A percentile compares a stretch with the other conserved stretches of the same genome.
phyloP scores from a whole-genome alignment of 306 rosid species.

The Chamaecrista fasciculata region DNA sequence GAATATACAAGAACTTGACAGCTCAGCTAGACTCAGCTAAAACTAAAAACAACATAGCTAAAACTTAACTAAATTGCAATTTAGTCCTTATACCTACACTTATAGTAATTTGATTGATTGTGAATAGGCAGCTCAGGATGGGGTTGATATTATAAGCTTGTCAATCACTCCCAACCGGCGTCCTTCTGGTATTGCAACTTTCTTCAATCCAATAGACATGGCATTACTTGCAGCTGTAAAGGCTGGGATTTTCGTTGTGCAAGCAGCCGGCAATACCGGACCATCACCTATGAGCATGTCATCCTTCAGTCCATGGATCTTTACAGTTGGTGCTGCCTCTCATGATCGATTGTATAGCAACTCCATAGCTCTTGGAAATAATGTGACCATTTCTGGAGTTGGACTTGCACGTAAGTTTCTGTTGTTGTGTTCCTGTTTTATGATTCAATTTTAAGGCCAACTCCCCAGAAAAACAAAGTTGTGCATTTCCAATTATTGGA shows the following conservation, averaged over 20 bases:
- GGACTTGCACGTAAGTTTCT: conserved; percentile 86
- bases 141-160: conserved; percentile 85
- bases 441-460: conserved; percentile 6
- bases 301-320: conserved; percentile 98
- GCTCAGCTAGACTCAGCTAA: too few species aligned
- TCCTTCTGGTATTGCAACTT: conserved; percentile 95
- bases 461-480: not conserved
- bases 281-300: conserved; percentile 93
- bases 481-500: not conserved
- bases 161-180: conserved; percentile 96
- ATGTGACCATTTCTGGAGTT: conserved; percentile 68
- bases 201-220: conserved; percentile 98
- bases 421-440: conserved; percentile 6
- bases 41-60: too few species aligned
- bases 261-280: conserved; percentile 98
- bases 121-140: conserved; percentile 92
- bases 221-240: conserved; percentile 88
- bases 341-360: conserved; percentile 83
- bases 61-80: too few species aligned
- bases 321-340: conserved; percentile 85
- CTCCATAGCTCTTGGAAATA: conserved; percentile 86
- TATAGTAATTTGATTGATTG: conserved; percentile 10
- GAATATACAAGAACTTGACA: too few species aligned
- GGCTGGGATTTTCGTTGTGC: conserved; percentile 92
- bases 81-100: too few species aligned